Evolutionary conservation across 306 rosid genomes (phyloP).

Genomic region (Rubus parviflorus): DNA sequence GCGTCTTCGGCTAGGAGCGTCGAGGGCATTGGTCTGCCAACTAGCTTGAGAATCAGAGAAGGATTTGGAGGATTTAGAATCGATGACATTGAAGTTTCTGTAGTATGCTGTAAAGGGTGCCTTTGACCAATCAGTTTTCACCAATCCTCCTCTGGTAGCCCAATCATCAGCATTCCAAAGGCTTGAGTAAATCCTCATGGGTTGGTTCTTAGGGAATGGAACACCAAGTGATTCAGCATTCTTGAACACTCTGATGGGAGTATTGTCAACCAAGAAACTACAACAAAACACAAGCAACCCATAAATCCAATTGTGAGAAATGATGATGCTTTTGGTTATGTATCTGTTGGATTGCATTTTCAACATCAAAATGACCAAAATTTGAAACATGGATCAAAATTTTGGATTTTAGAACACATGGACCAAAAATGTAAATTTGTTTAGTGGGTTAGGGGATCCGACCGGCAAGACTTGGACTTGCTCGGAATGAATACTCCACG

Average conservation of each 20-base stretch:
- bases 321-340: neutral
- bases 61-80: conserved; percentile 33
- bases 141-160: conserved; percentile 87
- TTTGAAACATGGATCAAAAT: neutral
- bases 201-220: conserved; percentile 75
- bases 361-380: neutral
- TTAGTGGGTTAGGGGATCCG: neutral
- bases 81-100: conserved; percentile 58
- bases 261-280: conserved; percentile 76
- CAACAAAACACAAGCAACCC: neutral
- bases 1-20: conserved; percentile 64
- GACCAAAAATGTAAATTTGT: neutral
- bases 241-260: conserved; percentile 75
- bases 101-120: conserved; percentile 87
- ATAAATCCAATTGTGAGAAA: neutral
- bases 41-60: conserved; percentile 30
- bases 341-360: neutral
- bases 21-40: conserved; percentile 57
- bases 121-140: conserved; percentile 79
- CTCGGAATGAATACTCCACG: neutral
- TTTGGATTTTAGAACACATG: neutral
- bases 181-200: conserved; percentile 71
- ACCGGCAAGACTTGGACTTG: neutral
- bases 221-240: conserved; percentile 62
- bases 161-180: conserved; percentile 84